phyloP scores from a whole-genome alignment of 2,329 filamentous ascomycete species.

The Periconia macrospinosa region DNA sequence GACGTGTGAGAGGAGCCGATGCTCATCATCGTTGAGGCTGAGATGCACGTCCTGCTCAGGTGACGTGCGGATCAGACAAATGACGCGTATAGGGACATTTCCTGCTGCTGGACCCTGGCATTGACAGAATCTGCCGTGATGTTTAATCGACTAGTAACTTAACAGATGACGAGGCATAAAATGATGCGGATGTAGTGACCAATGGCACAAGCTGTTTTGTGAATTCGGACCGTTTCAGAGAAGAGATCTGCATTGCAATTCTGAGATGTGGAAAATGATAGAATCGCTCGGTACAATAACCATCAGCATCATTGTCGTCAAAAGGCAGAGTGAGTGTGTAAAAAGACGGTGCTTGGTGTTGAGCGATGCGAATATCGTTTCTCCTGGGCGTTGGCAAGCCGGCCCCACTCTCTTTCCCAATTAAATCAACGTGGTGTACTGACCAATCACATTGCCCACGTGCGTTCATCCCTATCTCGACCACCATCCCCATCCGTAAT shows the following conservation, averaged over 20 bases:
- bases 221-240: neutral
- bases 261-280: neutral
- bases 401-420: neutral
- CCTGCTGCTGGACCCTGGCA: neutral
- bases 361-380: neutral
- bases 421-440: neutral
- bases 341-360: neutral
- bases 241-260: neutral
- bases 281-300: too few species aligned
- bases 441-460: conserved; percentile 4
- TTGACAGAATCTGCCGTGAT: neutral
- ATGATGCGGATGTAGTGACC: neutral
- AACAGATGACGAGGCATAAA: neutral
- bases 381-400: neutral
- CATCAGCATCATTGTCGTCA: neutral
- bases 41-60: neutral
- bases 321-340: neutral
- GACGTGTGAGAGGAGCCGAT: neutral
- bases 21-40: conserved; percentile 3
- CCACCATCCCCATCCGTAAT: conserved; percentile 24
- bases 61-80: neutral
- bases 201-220: neutral
- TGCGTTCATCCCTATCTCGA: conserved; percentile 10
- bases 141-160: neutral
- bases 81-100: neutral